A percentile compares a stretch with the other conserved stretches of the same genome.
These are phyloP conservation scores for Euphorbia peplus DNA, from an alignment of 345 rosid species.

Conservation along the genomic window DNA sequence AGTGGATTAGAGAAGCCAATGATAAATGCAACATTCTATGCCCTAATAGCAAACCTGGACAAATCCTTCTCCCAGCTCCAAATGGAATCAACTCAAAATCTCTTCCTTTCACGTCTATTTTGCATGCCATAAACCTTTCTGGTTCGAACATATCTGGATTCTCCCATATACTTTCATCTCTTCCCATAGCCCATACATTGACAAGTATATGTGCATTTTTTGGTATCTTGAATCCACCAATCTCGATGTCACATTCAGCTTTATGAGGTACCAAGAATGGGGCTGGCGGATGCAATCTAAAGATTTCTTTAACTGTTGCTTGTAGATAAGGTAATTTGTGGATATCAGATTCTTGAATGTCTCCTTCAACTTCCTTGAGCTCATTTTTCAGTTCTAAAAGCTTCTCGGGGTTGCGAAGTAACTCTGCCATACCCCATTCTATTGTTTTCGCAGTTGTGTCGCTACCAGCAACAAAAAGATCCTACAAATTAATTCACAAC, in stretches of 20 bases:
- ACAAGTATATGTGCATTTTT: conserved; percentile 6
- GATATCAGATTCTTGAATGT: conserved; percentile 21
- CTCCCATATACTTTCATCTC: conserved; percentile 8
- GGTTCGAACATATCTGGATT: conserved; percentile 5
- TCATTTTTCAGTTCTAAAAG: neutral
- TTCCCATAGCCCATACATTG: conserved; percentile 5
- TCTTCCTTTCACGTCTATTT: conserved; percentile 14
- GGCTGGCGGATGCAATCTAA: neutral
- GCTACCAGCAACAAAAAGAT: conserved; percentile 39
- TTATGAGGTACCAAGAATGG: neutral
- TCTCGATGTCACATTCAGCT: neutral
- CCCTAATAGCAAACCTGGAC: conserved; percentile 39
- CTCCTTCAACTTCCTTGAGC: neutral
- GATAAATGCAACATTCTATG: conserved; percentile 31
- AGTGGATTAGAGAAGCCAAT: conserved; percentile 39
- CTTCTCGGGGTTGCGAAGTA: neutral
- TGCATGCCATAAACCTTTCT: conserved; percentile 6
- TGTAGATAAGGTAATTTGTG: conserved; percentile 2
- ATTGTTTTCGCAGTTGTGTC: neutral
- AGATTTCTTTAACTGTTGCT: conserved; percentile 2
- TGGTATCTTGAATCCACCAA: neutral
- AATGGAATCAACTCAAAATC: conserved; percentile 22
- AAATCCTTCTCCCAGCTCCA: conserved; percentile 39
- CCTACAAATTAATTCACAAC: conserved; percentile 25
- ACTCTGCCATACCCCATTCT: neutral